Percentiles rank a stretch among this genome's conserved stretches.
These are phyloP conservation scores for Termitomyces sp. DNA, from an alignment of 768 basidiomycete species.

Conservation along the genomic window DNA sequence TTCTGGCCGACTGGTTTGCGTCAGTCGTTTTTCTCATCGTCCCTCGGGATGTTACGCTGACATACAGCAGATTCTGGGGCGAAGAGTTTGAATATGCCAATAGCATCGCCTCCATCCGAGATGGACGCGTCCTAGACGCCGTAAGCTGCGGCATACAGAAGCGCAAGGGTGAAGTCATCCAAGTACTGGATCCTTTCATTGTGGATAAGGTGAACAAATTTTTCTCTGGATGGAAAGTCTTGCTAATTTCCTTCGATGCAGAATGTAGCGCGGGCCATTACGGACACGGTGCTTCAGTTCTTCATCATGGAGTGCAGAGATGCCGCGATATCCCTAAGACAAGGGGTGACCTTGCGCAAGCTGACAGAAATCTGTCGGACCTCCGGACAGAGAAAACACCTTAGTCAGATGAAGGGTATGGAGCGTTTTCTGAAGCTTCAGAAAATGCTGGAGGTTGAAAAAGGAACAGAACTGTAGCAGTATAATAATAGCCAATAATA, in stretches of 20 bases:
- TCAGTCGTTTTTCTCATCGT: constrained; percentile 22
- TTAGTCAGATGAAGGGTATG: background rate
- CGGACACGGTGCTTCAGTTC: background rate
- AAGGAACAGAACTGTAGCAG: background rate
- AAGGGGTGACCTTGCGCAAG: background rate
- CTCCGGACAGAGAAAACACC: background rate
- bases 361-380: background rate
- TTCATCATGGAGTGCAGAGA: constrained; percentile 5
- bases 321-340: background rate
- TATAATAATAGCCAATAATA: background rate
- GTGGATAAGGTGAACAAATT: constrained; percentile 3
- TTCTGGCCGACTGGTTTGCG: constrained; percentile 43
- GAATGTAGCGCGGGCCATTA: constrained; percentile 5
- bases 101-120: constrained; percentile 5
- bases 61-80: constrained; percentile 44
- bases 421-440: background rate
- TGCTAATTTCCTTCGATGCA: constrained; percentile 4
- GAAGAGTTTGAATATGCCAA: constrained; percentile 32
- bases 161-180: background rate
- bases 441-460: constrained; percentile 6
- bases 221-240: background rate
- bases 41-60: background rate
- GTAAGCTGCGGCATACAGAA: background rate
- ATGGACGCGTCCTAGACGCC: constrained; percentile 5
- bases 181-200: constrained; percentile 17